Evolutionary conservation across 495 filamentous ascomycete species (phyloP).

Genomic region (Penicillium odoratum): DNA sequence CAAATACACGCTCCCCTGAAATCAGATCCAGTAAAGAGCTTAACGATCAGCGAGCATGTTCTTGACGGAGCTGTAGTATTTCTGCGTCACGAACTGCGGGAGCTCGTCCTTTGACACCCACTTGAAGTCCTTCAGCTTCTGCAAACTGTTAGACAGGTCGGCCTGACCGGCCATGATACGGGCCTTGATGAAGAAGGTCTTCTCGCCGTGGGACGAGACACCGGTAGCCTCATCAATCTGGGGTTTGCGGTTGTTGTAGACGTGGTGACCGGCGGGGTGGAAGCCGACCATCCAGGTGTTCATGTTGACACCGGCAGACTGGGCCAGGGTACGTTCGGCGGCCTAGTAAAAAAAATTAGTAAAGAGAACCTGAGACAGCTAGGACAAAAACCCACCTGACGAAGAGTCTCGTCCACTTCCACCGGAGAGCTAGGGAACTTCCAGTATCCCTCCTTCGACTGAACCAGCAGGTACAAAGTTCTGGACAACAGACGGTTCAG

Average conservation of each 20-base stretch:
- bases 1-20: neutral
- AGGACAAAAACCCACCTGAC: slow-evolving; percentile 62
- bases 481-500: slow-evolving; percentile 73
- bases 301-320: slow-evolving; percentile 89
- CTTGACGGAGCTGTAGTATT: slow-evolving; percentile 72
- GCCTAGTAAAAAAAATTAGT: slow-evolving; percentile 53
- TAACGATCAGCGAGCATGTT: slow-evolving; percentile 78
- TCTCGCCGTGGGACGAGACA: slow-evolving; percentile 56
- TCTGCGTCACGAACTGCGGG: slow-evolving; percentile 53
- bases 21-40: slow-evolving; percentile 6
- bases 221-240: slow-evolving; percentile 38
- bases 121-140: slow-evolving; percentile 77
- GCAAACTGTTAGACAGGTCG: slow-evolving; percentile 68
- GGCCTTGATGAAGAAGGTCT: slow-evolving; percentile 93
- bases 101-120: slow-evolving; percentile 94
- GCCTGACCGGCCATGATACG: slow-evolving; percentile 97
- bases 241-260: slow-evolving; percentile 46
- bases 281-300: slow-evolving; percentile 97
- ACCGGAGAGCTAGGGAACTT: slow-evolving; percentile 72
- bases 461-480: slow-evolving; percentile 84
- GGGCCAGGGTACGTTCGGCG: slow-evolving; percentile 71
- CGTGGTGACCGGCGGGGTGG: slow-evolving; percentile 80
- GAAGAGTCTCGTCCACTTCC: slow-evolving; percentile 68
- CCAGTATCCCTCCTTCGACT: slow-evolving; percentile 69
- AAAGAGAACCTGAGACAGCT: neutral